Base-by-base conservation (phyloP, 495 filamentous ascomycete species). In the Penicillium odoratum region DNA sequence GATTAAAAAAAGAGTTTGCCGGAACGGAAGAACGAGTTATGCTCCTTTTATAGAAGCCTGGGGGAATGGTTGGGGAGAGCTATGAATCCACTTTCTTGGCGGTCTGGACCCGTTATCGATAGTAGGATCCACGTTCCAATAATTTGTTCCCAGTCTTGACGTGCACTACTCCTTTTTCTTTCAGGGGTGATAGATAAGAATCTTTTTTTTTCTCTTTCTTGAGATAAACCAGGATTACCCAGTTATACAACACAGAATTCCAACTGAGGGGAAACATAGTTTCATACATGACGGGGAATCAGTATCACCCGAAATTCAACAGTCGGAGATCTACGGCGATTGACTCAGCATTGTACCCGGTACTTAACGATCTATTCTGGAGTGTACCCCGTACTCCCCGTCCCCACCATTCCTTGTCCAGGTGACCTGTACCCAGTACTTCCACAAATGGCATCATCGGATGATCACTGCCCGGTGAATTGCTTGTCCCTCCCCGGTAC, bases 61-160 rank as follows among this genome's bases (percentile, higher is more conserved):
- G 46, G 58, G 44, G 49, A 68, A 68, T 60, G 48, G 68, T 71
- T 71, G 68, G 68, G 67, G 67, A 60, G 58, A 70, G 65, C 65
- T 68, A 60, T 66, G 64, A 57, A 56, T n/a, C 63, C 58, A 66
- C 58, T 59, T 26, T 43, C 62, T 65, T 61, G 66, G 68, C 68
- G 66, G 66, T 61, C 59, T 68, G 58, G 65, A 53, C 59, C 56
- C 48, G 55, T 64, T 64, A 64, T 62, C 57, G 61, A 64, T 59
- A 61, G 63, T 52, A 46, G 53, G 44, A 50, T 62, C 59, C 45
- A 57, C 55, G 53, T 45, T 58, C 49, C 57, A 43, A 59, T 55
- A 45, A 46, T 48, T 48, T 28, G 46, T 13, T 4, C 16, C 4
- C 21, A 56, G 59, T 59, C 38, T 59, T 63, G 60, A 62, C 56